Conservation (phyloP, 164 flowering plant species). For the Macadamia integrifolia region DNA sequence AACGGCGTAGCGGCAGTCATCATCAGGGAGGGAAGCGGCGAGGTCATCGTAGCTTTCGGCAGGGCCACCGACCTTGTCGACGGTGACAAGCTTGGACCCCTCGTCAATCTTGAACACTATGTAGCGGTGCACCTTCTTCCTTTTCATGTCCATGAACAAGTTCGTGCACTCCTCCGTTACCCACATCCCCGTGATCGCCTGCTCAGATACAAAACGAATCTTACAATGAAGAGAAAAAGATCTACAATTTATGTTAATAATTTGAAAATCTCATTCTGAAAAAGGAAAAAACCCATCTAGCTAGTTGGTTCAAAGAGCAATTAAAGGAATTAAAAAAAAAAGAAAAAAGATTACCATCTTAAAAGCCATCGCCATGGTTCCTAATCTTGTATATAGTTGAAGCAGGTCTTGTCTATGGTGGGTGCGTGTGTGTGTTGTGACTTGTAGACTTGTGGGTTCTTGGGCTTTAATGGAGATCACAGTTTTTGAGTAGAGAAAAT, state of each 20-base stretch:
- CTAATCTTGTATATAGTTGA: not conserved
- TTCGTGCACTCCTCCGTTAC: slow-evolving; percentile 84
- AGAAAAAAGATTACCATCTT: slow-evolving; percentile 59
- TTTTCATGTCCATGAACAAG: slow-evolving; percentile 92
- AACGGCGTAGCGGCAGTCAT: slow-evolving; percentile 93
- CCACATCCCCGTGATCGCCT: slow-evolving; percentile 93
- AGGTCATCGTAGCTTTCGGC: slow-evolving; percentile 78
- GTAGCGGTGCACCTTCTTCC: slow-evolving; percentile 87
- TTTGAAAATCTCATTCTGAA: not conserved
- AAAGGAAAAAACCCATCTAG: not conserved
- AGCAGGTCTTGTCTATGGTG: too few relatives aligned
- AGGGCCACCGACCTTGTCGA: slow-evolving; percentile 87
- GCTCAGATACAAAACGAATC: too few relatives aligned
- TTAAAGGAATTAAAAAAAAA: not conserved
- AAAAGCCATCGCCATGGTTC: slow-evolving; percentile 93
- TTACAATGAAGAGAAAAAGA: not conserved
- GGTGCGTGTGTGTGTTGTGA: too few relatives aligned
- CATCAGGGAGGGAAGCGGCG: slow-evolving; percentile 72
- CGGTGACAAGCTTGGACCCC: slow-evolving; percentile 59
- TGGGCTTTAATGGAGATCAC: not conserved
- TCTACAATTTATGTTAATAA: too few relatives aligned
- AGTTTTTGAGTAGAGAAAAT: not conserved
- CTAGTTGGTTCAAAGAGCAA: too few relatives aligned
- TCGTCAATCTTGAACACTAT: slow-evolving; percentile 95
- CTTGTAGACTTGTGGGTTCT: not conserved